Evolutionary conservation across 1,284 basidiomycete species (phyloP), one percentile per base, ranked within the genome.

Genomic region (Prillingera fragicola): DNA sequence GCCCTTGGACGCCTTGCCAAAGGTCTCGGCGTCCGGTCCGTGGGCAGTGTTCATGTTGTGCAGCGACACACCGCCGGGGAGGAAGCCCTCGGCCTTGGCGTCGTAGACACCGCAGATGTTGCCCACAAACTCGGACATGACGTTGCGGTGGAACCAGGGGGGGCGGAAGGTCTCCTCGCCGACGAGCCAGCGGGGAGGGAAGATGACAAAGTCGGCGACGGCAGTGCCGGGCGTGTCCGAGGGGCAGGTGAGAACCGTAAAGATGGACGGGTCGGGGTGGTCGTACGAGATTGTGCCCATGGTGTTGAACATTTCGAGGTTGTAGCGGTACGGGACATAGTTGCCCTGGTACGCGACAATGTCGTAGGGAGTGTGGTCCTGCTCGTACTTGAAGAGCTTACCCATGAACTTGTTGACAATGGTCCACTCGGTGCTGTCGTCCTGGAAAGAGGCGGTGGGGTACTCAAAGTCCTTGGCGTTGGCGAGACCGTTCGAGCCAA

Each of bases 301-400:
- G 51, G 77, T 75, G 59, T 78, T 73, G 68, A 84, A 84, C 60
- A 81, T 81, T 59, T 76, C 75, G 60, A 83, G 64, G 26, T 78
- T 79, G 59, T 84, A 84, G 63, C 83, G 83, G 72, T 81, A 84
- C 2, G 82, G 82, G 3, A 82, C 75, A 56, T 84, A 84, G 67
- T 81, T 83, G 44, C 80, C 80, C 42, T 79, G 76, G 78, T 79
- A 83, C 0, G 81, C 81, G 33, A 84, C 82, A 23, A 84, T 82
- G 57, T 85, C 83, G 44, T 44, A 54, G 19, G 52, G 52, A 12
- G 36, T 33, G 48, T 54, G 48, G 23, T 33, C n/a, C 48, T 79
- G 69, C 76, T 78, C 28, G 76, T 63, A 54, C 77, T 75, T 76
- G 51, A 22, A 33, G 25, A 44, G 24, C 25, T 46, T 38, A 44